Percentiles rank a stretch among this genome's conserved stretches.
phyloP scores from a whole-genome alignment of 345 rosid species.

The Eucalyptus pauciflora region DNA sequence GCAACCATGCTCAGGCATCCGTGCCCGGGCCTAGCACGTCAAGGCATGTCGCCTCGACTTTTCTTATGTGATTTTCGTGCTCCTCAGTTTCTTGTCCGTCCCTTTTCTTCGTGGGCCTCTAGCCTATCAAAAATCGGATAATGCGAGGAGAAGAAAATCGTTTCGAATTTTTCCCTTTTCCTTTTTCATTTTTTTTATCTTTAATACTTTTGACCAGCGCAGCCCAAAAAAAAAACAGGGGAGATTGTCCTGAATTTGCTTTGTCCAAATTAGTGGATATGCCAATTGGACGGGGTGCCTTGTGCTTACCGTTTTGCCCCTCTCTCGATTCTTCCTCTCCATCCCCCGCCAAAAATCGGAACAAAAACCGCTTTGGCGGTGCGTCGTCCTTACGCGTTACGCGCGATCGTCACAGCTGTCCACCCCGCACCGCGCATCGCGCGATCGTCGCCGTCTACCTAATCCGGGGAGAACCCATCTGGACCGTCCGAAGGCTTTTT shows the following conservation, averaged over 20 bases:
- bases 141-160: background rate
- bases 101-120: background rate
- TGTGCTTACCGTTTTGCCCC: background rate
- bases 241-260: background rate
- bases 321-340: background rate
- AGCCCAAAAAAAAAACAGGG: background rate
- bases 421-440: rapidly evolving
- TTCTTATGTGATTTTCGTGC: rapidly evolving
- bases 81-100: background rate
- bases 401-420: background rate
- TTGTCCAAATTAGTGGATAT: background rate
- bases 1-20: background rate
- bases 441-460: background rate
- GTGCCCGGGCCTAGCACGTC: background rate
- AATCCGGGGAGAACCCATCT: background rate
- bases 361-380: background rate
- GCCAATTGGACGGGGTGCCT: background rate
- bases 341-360: background rate
- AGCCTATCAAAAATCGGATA: background rate
- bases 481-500: background rate
- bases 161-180: background rate
- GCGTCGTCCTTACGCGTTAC: background rate
- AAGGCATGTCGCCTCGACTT: background rate
- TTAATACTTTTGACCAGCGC: rapidly evolving
- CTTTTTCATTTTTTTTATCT: background rate